Conservation (phyloP, 1,139 yeast species). For the Debaryomyces nepalensis region DNA sequence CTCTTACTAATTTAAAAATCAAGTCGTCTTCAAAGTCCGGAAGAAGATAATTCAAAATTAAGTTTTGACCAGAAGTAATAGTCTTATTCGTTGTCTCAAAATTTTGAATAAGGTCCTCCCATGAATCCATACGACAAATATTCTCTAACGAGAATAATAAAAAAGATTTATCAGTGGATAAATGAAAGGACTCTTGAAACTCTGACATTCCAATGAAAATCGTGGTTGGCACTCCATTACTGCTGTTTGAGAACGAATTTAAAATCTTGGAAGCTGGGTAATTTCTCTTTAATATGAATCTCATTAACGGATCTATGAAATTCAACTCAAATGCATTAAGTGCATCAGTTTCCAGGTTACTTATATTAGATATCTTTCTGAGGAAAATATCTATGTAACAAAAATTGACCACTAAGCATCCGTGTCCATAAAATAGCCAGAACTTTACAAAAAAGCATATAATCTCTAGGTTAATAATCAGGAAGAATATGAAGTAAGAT, state of each 20-base stretch:
- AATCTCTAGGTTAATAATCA: too few species aligned
- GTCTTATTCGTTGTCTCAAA: conserved; percentile 6
- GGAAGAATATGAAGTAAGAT: too few species aligned
- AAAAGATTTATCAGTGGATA: conserved; percentile 11
- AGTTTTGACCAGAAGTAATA: neutral
- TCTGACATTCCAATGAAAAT: neutral
- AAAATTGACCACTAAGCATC: conserved; percentile 26
- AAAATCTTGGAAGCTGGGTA: conserved; percentile 12
- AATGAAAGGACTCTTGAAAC: neutral
- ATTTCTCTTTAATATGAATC: conserved; percentile 16
- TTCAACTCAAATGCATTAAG: conserved; percentile 21
- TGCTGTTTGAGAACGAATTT: conserved; percentile 2
- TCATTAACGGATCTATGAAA: conserved; percentile 22
- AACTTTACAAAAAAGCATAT: conserved; percentile 21
- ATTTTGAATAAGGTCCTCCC: conserved; percentile 11
- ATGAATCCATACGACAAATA: conserved; percentile 19
- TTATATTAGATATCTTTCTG: neutral
- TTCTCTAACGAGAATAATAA: conserved; percentile 17
- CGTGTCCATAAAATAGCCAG: conserved; percentile 37
- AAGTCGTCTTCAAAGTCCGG: too few species aligned
- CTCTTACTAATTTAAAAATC: too few species aligned
- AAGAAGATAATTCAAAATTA: too few species aligned
- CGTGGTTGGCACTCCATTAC: neutral
- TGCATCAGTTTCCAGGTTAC: conserved; percentile 2
- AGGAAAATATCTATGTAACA: conserved; percentile 11